Conservation (phyloP, 2,329 filamentous ascomycete species). For the Kalmusia sp. region DNA sequence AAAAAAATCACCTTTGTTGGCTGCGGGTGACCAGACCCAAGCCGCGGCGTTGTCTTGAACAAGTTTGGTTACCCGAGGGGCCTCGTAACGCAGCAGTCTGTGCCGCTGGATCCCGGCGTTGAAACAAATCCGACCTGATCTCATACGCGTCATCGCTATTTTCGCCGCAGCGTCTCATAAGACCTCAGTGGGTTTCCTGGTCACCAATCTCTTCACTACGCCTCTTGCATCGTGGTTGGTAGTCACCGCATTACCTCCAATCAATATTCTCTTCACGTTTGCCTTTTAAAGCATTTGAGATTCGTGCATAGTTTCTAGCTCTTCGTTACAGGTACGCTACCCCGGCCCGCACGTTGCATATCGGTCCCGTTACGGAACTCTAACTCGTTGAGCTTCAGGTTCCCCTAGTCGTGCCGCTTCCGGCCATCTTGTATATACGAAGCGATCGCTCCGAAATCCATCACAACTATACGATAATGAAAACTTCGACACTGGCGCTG, state of each 20-base stretch:
- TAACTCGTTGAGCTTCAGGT: conserved; percentile 24
- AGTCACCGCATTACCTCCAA: not conserved
- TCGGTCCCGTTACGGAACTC: conserved; percentile 6
- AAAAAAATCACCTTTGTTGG: not conserved
- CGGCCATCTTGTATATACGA: conserved; percentile 17
- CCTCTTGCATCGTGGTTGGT: not conserved
- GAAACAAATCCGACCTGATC: conserved; percentile 5
- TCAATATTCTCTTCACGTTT: not conserved
- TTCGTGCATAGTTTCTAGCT: not conserved
- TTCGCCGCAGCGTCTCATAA: conserved; percentile 8
- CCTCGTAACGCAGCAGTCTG: too few species aligned
- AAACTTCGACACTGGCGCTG: conserved; percentile 34
- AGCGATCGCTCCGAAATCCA: conserved; percentile 2
- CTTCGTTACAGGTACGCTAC: conserved; percentile 7
- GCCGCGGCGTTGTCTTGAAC: not conserved
- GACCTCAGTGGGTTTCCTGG: not conserved
- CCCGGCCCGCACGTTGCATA: conserved; percentile 5
- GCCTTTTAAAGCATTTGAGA: not conserved
- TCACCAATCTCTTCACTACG: not conserved
- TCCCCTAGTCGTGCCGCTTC: conserved; percentile 2
- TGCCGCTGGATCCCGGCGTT: conserved; percentile 9
- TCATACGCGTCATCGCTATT: conserved; percentile 16
- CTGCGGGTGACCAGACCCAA: not conserved
- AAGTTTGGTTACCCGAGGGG: not conserved
- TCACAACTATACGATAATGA: conserved; percentile 33